These are phyloP conservation scores for Arabidopsis arenosa DNA, from an alignment of 345 rosid genomes.

Conservation along the genomic window DNA sequence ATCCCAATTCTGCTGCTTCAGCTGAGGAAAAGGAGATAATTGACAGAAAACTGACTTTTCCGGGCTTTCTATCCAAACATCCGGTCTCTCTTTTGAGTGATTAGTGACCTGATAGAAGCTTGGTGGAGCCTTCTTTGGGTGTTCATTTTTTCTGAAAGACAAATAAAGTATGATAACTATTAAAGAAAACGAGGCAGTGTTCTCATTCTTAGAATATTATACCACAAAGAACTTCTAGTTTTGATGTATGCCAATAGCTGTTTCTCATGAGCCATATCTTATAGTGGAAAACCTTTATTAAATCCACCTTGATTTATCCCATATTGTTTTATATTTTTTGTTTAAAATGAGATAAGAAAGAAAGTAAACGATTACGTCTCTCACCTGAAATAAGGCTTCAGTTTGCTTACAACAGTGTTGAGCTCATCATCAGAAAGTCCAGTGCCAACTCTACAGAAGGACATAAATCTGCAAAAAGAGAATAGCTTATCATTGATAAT, in stretches of 20 bases:
- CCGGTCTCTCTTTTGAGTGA: slow-evolving; percentile 93
- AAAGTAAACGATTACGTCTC: neutral
- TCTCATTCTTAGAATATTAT: slow-evolving; percentile 3
- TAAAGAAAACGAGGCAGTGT: neutral
- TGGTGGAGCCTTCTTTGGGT: slow-evolving; percentile 83
- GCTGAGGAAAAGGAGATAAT: slow-evolving; percentile 1
- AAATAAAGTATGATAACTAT: neutral
- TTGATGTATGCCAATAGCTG: slow-evolving; percentile 16
- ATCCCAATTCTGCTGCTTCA: slow-evolving; percentile 23
- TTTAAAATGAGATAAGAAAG: slow-evolving; percentile 14
- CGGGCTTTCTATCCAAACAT: slow-evolving; percentile 98
- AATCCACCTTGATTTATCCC: slow-evolving; percentile 19
- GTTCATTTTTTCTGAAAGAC: slow-evolving; percentile 70
- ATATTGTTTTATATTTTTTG: neutral
- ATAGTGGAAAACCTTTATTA: neutral
- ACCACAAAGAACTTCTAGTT: slow-evolving; percentile 1
- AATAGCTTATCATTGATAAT: slow-evolving; percentile 18
- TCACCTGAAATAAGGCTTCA: slow-evolving; percentile 95
- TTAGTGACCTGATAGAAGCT: slow-evolving; percentile 88
- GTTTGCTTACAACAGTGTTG: slow-evolving; percentile 71
- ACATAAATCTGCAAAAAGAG: slow-evolving; percentile 71
- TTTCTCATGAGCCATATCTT: neutral
- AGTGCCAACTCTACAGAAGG: slow-evolving; percentile 97
- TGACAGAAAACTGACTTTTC: slow-evolving; percentile 67
- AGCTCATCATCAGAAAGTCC: slow-evolving; percentile 93